Evolutionary conservation across 176 grass and related monocot species (phyloP).

Genomic region (Areca catechu): DNA sequence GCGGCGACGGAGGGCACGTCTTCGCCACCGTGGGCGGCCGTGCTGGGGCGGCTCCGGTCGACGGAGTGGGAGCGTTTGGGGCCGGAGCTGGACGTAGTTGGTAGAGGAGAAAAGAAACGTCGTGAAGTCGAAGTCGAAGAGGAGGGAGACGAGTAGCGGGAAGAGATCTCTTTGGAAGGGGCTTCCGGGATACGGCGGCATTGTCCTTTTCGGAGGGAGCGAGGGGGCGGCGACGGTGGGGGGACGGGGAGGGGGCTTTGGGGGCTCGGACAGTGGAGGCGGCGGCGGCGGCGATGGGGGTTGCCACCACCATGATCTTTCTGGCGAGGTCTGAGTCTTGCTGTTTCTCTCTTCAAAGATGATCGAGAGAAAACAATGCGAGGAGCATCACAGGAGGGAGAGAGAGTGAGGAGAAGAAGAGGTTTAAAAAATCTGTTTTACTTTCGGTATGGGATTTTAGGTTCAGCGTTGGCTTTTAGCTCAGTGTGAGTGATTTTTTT

Average conservation of each 20-base stretch:
- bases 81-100: too few relatives aligned
- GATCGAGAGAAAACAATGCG: too few relatives aligned
- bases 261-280: neutral
- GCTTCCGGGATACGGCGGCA: conserved; percentile 21
- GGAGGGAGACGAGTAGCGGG: conserved; percentile 40
- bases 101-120: conserved; percentile 49
- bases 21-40: conserved; percentile 14
- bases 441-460: too few relatives aligned
- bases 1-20: conserved; percentile 14
- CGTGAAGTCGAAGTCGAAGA: conserved; percentile 41
- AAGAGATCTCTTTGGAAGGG: conserved; percentile 33
- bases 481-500: too few relatives aligned
- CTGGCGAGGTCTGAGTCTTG: too few relatives aligned
- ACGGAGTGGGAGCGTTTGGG: conserved; percentile 59
- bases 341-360: too few relatives aligned
- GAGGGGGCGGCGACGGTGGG: conserved; percentile 17
- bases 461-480: too few relatives aligned
- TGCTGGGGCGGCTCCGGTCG: conserved; percentile 27
- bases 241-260: too few relatives aligned
- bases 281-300: conserved; percentile 10
- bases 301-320: too few relatives aligned
- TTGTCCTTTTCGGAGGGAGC: conserved; percentile 25
- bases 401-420: too few relatives aligned
- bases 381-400: too few relatives aligned
- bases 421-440: too few relatives aligned